Evolutionary conservation across 768 basidiomycete genomes (phyloP).

Genomic region (Leccinum barrowsii): DNA sequence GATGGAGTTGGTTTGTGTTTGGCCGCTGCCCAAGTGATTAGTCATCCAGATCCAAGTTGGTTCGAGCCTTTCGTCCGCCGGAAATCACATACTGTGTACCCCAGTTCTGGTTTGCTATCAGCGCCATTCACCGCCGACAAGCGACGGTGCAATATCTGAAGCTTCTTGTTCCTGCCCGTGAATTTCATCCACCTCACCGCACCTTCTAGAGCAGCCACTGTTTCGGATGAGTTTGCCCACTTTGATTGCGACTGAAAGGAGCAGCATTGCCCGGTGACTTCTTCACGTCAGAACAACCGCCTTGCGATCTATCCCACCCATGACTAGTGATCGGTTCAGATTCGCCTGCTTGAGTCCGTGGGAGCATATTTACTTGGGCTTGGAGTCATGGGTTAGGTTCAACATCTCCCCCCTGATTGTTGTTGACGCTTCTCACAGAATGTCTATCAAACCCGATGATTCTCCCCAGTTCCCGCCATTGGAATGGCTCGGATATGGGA

Average conservation of each 20-base stretch:
- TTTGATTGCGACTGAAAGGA: not conserved
- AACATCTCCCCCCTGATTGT: not conserved
- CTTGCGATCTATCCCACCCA: not conserved
- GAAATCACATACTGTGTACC: no score
- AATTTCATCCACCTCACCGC: not conserved
- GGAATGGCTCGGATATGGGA: conserved; percentile 4
- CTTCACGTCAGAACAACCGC: not conserved
- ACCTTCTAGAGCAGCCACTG: not conserved
- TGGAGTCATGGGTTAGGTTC: not conserved
- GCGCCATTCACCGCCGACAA: no score
- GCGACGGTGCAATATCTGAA: no score
- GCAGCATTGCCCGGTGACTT: not conserved
- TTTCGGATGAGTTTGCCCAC: not conserved
- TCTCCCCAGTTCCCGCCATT: conserved; percentile 4
- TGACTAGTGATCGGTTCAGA: not conserved
- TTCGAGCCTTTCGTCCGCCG: no score
- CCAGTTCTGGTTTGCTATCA: no score
- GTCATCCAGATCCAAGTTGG: no score
- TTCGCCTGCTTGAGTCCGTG: not conserved
- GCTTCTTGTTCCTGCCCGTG: no score
- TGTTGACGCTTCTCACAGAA: not conserved
- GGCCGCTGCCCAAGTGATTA: no score
- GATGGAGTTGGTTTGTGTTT: no score
- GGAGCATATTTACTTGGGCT: not conserved
- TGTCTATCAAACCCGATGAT: not conserved